Percentiles rank a stretch among this genome's conserved stretches.
These are phyloP conservation scores for Posidonia australis DNA, from an alignment of 106 monocot species.

Conservation along the genomic window DNA sequence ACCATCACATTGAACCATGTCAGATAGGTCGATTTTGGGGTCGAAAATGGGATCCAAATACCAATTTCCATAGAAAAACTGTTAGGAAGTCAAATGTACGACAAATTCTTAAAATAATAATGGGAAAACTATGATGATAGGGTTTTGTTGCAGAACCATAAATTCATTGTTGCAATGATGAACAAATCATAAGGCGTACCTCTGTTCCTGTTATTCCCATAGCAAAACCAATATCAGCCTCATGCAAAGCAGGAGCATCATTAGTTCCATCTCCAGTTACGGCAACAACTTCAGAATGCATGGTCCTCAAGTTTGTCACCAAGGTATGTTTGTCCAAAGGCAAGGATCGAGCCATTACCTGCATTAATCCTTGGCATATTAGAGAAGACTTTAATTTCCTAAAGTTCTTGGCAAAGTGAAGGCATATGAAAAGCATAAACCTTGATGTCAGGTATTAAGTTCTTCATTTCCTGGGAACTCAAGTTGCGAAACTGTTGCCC, in stretches of 20 bases:
- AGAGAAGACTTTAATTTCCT: not conserved
- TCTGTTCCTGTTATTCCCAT: conserved; percentile 98
- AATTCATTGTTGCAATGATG: not conserved
- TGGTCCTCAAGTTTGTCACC: conserved; percentile 62
- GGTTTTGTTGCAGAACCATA: not conserved
- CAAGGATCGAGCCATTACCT: conserved; percentile 96
- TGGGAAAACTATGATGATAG: too few species aligned
- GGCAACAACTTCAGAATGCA: conserved; percentile 75
- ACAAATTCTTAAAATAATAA: too few species aligned
- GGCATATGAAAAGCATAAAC: conserved; percentile 16
- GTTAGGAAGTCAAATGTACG: too few species aligned
- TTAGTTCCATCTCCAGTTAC: conserved; percentile 98
- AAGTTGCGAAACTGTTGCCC: conserved; percentile 70
- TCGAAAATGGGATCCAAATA: too few species aligned
- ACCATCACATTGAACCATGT: too few species aligned
- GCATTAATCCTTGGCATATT: not conserved
- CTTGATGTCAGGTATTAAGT: conserved; percentile 85
- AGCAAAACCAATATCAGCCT: conserved; percentile 91
- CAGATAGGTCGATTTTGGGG: too few species aligned
- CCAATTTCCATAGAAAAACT: too few species aligned
- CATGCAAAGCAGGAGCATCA: conserved; percentile 94
- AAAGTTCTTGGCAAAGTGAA: not conserved
- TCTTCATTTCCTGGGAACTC: conserved; percentile 55
- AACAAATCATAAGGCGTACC: conserved; percentile 23
- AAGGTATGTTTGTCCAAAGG: conserved; percentile 84